A percentile compares a stretch with the other conserved stretches of the same genome.
phyloP scores from a whole-genome alignment of 140 eudicot genomes.

The Senecio squalidus region DNA sequence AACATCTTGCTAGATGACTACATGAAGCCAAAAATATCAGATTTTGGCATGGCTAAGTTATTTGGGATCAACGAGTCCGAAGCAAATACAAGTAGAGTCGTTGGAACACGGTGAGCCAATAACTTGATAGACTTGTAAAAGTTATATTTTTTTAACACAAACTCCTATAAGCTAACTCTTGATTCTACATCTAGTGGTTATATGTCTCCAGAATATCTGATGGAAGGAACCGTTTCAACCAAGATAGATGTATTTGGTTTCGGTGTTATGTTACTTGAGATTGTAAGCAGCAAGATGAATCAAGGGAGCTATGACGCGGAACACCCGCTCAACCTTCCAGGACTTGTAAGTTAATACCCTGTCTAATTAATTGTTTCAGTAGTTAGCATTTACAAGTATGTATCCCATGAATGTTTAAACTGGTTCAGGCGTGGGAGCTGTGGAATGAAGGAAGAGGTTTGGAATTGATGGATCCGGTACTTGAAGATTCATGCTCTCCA shows the following conservation, averaged over 20 bases:
- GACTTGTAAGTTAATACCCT: conserved; percentile 12
- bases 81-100: conserved; percentile 37
- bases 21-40: conserved; percentile 44
- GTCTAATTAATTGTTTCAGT: not conserved
- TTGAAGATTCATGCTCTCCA: not conserved
- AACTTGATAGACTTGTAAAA: not conserved
- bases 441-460: conserved; percentile 1
- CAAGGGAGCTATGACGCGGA: conserved; percentile 7
- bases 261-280: conserved; percentile 1
- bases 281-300: conserved; percentile 2
- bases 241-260: conserved; percentile 4
- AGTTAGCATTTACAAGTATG: too few species aligned
- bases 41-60: conserved; percentile 52
- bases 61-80: conserved; percentile 29
- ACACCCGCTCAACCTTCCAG: conserved; percentile 7
- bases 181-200: not conserved
- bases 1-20: conserved; percentile 33
- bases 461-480: not conserved
- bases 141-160: not conserved
- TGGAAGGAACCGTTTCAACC: not conserved
- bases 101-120: conserved; percentile 37
- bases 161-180: not conserved
- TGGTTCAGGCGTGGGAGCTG: not conserved
- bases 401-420: not conserved
- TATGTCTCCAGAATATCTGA: conserved; percentile 1